Evolutionary conservation across 352 stramenopile species (phyloP), one percentile per base, ranked within the genome.

Genomic region (Phytophthora pinifolia): DNA sequence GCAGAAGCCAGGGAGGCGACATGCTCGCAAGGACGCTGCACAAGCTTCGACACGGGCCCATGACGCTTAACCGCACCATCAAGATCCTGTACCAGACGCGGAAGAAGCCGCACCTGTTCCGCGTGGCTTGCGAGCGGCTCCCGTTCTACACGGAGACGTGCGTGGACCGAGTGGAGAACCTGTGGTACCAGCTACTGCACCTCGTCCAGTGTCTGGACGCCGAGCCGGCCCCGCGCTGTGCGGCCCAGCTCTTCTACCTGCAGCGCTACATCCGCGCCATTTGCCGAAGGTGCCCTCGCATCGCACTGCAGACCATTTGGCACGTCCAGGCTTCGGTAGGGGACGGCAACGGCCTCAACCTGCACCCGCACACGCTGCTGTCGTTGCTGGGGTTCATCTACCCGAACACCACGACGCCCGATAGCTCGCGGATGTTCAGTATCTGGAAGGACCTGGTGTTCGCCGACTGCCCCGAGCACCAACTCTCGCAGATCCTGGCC

Each of bases 171-270:
- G 65, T 92, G 18, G 82, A 92, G 54, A 87, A 79, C 37, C 33
- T 92, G 18, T 92, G 82, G 82, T 89, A 89, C 59, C 82, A 92
- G 47, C 65, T 92, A 17, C 44, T 92, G 65, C 82, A 92, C 46
- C 46, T 92, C 6, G 84, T 92, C 39, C 78, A 89, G 64, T 92
- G 82, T 54, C 75, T 75, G 32, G 78, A 88, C 41, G 66, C 76
- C 3, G 74, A 88, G 27, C 52, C 75, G 6, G 54, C 77, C 2
- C 59, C 64, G 9, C 65, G 54, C 2, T 79, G 71, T 32, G 63
- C 69, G 10, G 49, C 76, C 4, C 79, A 92, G 37, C 63, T 89
- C 1, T 86, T 88, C 33, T 88, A 80, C 33, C 54, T 92, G 20
- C 67, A 82, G 54, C 71, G 82, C 1, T 85, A 82, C 52, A 79